A percentile compares a stretch with the other conserved stretches of the same genome.
phyloP scores from a whole-genome alignment of 169 alveolate genomes.

The Eimeria sp. region DNA sequence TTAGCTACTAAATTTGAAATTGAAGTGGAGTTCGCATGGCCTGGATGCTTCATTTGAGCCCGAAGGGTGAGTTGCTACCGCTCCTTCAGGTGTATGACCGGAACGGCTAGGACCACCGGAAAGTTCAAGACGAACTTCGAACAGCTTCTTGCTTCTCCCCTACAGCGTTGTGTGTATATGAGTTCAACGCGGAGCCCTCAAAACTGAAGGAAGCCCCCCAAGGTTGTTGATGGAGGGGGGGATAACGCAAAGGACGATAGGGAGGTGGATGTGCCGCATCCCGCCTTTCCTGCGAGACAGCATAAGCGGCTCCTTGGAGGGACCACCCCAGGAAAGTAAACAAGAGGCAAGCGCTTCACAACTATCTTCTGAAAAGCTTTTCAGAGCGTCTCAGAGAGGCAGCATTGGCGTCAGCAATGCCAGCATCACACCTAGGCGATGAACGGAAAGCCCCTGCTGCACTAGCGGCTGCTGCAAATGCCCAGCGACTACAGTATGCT shows the following conservation, averaged over 20 bases:
- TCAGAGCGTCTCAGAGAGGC: not conserved
- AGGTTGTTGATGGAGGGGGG: not conserved
- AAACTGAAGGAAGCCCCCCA: not conserved
- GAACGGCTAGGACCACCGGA: not conserved
- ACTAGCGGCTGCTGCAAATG: not conserved
- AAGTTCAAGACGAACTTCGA: not conserved
- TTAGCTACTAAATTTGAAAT: not conserved
- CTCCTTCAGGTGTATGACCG: not conserved
- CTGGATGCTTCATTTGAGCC: not conserved
- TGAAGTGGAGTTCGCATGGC: not conserved
- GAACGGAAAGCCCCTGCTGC: not conserved
- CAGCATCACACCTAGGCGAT: not conserved
- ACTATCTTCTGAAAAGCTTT: not conserved
- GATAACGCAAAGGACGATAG: not conserved
- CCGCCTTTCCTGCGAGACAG: not conserved
- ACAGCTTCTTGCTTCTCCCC: not conserved
- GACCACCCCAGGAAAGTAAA: not conserved
- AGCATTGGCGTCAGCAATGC: not conserved
- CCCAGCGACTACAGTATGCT: not conserved
- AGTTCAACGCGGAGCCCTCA: not conserved
- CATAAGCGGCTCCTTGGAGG: not conserved
- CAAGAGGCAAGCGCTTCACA: not conserved
- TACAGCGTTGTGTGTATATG: not conserved
- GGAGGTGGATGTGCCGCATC: not conserved
- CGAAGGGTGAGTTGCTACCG: constrained; percentile 15